A percentile compares a stretch with the other conserved stretches of the same genome.
These are phyloP conservation scores for Hypocrella siamensis DNA, from an alignment of 2,329 filamentous ascomycete genomes.

Conservation along the genomic window DNA sequence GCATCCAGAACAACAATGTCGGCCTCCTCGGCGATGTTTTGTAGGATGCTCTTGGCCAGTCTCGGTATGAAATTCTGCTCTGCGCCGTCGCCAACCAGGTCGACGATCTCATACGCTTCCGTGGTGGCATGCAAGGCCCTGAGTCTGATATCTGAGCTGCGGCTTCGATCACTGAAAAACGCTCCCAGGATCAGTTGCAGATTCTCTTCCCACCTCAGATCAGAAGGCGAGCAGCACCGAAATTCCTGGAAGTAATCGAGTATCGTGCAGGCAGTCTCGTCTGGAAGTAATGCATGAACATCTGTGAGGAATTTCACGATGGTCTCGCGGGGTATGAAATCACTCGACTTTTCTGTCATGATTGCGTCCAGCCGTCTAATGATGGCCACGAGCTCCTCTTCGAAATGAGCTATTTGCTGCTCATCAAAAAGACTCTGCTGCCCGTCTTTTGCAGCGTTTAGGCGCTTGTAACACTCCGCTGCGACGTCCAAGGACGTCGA, in stretches of 20 bases:
- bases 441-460: constrained; percentile 11
- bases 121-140: constrained; percentile 45
- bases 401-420: constrained; percentile 20
- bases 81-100: constrained; percentile 41
- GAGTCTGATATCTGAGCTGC: constrained; percentile 46
- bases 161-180: constrained; percentile 46
- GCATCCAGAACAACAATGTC: constrained; percentile 50
- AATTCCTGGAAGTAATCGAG: constrained; percentile 54
- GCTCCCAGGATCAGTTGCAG: constrained; percentile 41
- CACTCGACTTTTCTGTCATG: constrained; percentile 24
- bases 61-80: constrained; percentile 40
- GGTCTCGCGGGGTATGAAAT: constrained; percentile 48
- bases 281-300: constrained; percentile 45
- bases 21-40: constrained; percentile 44
- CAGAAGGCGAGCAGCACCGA: constrained; percentile 56
- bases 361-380: constrained; percentile 34
- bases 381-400: constrained; percentile 27
- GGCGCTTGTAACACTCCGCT: constrained; percentile 31
- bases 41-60: constrained; percentile 45
- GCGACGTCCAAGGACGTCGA: constrained; percentile 43
- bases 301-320: constrained; percentile 52
- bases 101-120: constrained; percentile 42
- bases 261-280: constrained; percentile 47
- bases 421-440: constrained; percentile 11
- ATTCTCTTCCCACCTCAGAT: constrained; percentile 51